Conservation (phyloP, 1,284 basidiomycete genomes). For the Jaminaea rosea region DNA sequence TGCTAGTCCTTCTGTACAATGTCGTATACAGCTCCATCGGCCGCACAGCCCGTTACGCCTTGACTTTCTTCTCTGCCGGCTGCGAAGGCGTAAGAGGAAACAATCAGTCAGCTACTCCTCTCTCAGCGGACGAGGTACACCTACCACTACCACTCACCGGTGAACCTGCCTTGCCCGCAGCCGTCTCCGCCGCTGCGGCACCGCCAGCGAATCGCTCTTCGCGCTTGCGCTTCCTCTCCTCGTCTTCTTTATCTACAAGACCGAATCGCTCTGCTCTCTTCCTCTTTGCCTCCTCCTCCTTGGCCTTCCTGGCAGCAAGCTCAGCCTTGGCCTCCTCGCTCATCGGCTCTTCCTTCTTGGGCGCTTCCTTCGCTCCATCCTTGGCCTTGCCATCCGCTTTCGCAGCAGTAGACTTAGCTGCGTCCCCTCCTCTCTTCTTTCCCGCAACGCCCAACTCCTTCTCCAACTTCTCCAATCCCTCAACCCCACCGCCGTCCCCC, state of each 20-base stretch:
- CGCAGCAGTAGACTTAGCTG: slow-evolving; percentile 13
- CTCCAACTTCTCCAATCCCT: slow-evolving; percentile 7
- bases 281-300: slow-evolving; percentile 23
- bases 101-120: slow-evolving; percentile 4
- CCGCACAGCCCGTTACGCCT: no score
- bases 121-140: neutral
- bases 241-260: slow-evolving; percentile 12
- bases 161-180: neutral
- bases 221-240: slow-evolving; percentile 27
- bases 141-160: neutral
- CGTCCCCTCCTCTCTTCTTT: slow-evolving; percentile 10
- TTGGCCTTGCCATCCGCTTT: neutral
- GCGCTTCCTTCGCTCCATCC: neutral
- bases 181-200: neutral
- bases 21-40: no score
- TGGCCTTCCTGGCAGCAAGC: neutral
- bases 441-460: neutral
- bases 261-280: slow-evolving; percentile 13
- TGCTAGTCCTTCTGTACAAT: no score
- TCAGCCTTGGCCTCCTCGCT: slow-evolving; percentile 12
- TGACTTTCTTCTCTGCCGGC: slow-evolving; percentile 9
- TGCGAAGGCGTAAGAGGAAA: neutral
- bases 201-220: slow-evolving; percentile 11
- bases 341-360: neutral
- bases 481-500: no score